Base-by-base conservation (phyloP, 2,329 filamentous ascomycete genomes). In the Passalora sequoiae region DNA sequence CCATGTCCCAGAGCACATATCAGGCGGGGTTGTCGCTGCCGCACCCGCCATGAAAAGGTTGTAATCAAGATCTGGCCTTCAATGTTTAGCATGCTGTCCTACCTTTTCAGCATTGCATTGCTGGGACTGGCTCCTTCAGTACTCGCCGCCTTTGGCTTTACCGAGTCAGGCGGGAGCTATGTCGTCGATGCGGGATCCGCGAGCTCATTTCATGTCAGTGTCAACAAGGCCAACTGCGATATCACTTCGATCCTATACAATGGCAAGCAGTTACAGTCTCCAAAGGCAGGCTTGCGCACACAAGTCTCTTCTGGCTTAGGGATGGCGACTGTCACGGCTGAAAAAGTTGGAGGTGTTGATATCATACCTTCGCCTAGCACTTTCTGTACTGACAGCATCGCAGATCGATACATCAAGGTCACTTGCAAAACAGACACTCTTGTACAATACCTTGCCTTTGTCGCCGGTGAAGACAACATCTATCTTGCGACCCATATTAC, bases 401-500 rank as follows among this genome's bases (percentile, higher is more conserved):
- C 28, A 50, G 47, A 47, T 30, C 32, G 46, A 25, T 48, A 51
- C 28, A 25, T 48, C 38, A 51, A 51, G 16, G 27, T 51, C 31
- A 51, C 48, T 10, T 51, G 45, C 9, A 21, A 20, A 4, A 46
- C 48, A 9, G 30, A 25, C 15, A 48, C 42, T 13, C 39, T 51
- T 12, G 48, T 45, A 7, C 48, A 48, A 12, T 51, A 51, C 17
- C 47, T 51, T 10, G 29, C 46, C 1, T 38, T 33, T 7, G 43
- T 45, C 3, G 45, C 45, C 5, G 48, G 48, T 7, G 33, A 51
- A 6, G 40, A 31, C 19, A 48, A 47, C 24, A 29, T 51, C 17
- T 51, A 51, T 39, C 47, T 51, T 42, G 48, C 45, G 28, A 51
- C 48, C 3, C 38, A 51, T 24, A 51, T 48, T 36, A 48, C 48